A percentile compares a stretch with the other conserved stretches of the same genome.
These are phyloP conservation scores for Tephrocybe sp. DNA, from an alignment of 768 basidiomycete genomes.

Conservation along the genomic window DNA sequence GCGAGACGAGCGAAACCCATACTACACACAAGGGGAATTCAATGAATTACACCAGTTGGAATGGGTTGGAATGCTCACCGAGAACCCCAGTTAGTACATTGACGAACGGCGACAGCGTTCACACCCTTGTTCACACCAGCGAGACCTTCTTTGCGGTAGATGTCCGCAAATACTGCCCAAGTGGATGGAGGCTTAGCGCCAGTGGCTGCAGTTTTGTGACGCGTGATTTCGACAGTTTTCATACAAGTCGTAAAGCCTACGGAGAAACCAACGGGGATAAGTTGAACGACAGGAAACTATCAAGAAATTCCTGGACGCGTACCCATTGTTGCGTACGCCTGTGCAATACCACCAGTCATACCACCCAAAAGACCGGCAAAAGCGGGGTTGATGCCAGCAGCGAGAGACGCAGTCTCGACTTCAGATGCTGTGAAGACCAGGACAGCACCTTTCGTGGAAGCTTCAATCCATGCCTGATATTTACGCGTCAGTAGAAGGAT, in stretches of 20 bases:
- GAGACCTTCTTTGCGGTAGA: slow-evolving; percentile 90
- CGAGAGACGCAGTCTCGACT: slow-evolving; percentile 66
- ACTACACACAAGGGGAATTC: slow-evolving; percentile 33
- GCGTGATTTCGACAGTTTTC: slow-evolving; percentile 98
- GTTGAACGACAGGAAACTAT: slow-evolving; percentile 2
- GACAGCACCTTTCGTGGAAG: slow-evolving; percentile 97
- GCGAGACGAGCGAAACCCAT: slow-evolving; percentile 97
- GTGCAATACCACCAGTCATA: slow-evolving; percentile 95
- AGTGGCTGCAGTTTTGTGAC: slow-evolving; percentile 83
- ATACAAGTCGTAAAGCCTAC: slow-evolving; percentile 97
- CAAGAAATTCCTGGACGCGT: slow-evolving; percentile 30
- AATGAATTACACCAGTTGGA: not conserved
- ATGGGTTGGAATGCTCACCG: slow-evolving; percentile 47
- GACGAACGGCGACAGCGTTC: slow-evolving; percentile 88
- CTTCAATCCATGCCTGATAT: slow-evolving; percentile 95
- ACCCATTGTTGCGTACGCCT: slow-evolving; percentile 99
- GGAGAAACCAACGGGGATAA: not conserved
- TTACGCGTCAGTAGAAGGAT: slow-evolving; percentile 10
- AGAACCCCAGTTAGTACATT: slow-evolving; percentile 92
- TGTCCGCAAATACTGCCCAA: slow-evolving; percentile 92
- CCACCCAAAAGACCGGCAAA: slow-evolving; percentile 87
- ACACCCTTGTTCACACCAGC: slow-evolving; percentile 99
- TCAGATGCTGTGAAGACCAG: slow-evolving; percentile 39
- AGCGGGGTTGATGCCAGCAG: slow-evolving; percentile 80
- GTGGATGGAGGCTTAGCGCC: slow-evolving; percentile 90